Evolutionary conservation across 306 rosid genomes (phyloP).

Genomic region (Ceratonia siliqua): DNA sequence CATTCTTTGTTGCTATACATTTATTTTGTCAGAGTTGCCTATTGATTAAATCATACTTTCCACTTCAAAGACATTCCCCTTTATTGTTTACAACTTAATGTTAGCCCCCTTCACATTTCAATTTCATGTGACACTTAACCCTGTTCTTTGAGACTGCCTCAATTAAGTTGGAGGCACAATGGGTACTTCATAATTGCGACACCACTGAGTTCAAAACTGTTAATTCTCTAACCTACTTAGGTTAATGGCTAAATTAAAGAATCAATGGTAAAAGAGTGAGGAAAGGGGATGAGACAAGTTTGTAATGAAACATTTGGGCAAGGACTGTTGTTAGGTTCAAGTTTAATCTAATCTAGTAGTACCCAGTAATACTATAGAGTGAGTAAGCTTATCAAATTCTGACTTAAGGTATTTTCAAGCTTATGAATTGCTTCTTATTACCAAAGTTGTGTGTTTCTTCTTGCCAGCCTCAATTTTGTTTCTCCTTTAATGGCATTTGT

Average conservation of each 20-base stretch:
- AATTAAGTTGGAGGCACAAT: neutral
- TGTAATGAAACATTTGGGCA: neutral
- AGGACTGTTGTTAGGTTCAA: neutral
- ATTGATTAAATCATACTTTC: neutral
- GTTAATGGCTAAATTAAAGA: neutral
- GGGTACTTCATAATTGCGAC: neutral
- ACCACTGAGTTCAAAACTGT: neutral
- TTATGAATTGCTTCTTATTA: neutral
- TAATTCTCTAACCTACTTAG: neutral
- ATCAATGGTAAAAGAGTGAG: neutral
- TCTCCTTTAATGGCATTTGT: neutral
- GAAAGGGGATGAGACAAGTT: neutral
- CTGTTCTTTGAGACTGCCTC: constrained; percentile 7
- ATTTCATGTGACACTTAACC: neutral
- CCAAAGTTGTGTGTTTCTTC: neutral
- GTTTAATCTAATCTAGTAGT: neutral
- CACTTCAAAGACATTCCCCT: neutral
- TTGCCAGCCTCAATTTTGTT: neutral
- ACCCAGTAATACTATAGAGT: neutral
- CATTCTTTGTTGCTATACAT: constrained; percentile 25
- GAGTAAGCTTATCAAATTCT: neutral
- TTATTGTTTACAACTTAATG: neutral
- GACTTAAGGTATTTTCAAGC: neutral
- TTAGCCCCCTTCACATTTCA: neutral
- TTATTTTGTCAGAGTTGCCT: neutral